These are phyloP conservation scores for Ziziphus jujuba DNA, from an alignment of 306 rosid genomes.

Conservation along the genomic window DNA sequence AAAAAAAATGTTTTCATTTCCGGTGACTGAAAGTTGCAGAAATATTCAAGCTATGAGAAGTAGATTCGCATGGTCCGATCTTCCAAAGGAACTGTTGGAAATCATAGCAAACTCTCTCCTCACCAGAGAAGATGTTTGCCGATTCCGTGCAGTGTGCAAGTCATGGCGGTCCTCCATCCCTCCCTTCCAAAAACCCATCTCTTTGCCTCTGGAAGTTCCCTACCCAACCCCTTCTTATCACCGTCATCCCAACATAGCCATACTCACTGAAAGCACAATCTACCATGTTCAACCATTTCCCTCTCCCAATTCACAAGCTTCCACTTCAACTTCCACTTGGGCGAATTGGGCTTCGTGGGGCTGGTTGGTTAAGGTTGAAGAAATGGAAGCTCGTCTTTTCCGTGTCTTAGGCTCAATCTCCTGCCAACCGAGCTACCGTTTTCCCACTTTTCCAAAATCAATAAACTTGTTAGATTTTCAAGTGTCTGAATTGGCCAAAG, in stretches of 20 bases:
- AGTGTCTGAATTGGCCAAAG: slow-evolving; percentile 19
- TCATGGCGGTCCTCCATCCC: slow-evolving; percentile 24
- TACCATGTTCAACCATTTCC: slow-evolving; percentile 15
- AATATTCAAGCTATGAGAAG: neutral
- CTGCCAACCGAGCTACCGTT: neutral
- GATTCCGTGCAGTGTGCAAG: slow-evolving; percentile 22
- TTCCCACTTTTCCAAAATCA: neutral
- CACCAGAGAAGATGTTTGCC: slow-evolving; percentile 1
- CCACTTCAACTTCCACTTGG: neutral
- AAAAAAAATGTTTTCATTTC: too few relatives aligned
- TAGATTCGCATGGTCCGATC: slow-evolving; percentile 19
- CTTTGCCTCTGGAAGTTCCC: slow-evolving; percentile 1
- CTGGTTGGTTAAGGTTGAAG: slow-evolving; percentile 25
- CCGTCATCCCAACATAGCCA: too few relatives aligned
- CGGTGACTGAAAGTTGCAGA: too few relatives aligned
- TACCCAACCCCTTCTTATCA: neutral
- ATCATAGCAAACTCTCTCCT: neutral
- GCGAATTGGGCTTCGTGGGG: slow-evolving; percentile 5
- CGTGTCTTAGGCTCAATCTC: slow-evolving; percentile 28
- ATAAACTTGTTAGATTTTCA: slow-evolving; percentile 24
- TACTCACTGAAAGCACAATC: slow-evolving; percentile 1
- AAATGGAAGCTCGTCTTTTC: neutral
- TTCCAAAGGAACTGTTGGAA: slow-evolving; percentile 16
- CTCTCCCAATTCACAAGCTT: neutral
- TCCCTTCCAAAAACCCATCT: neutral